Evolutionary conservation across 371 early-diverging fungal species (phyloP).

Genomic region (Lichtheimia corymbifera): DNA sequence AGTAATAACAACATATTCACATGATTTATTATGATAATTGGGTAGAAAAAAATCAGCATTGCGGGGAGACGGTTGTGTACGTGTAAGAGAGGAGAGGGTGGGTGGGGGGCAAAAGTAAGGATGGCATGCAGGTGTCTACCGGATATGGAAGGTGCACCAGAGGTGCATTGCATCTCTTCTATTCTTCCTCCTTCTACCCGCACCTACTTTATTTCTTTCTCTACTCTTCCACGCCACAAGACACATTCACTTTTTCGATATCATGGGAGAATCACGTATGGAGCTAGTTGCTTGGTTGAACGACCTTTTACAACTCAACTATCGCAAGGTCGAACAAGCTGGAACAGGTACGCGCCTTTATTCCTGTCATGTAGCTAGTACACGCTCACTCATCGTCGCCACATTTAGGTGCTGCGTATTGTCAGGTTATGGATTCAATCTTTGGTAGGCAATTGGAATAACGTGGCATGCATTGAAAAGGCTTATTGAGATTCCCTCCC

Average conservation of each 20-base stretch:
- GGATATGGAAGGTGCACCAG: too few relatives aligned
- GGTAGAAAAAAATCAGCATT: too few relatives aligned
- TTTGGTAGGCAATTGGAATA: conserved; percentile 51
- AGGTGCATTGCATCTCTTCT: too few relatives aligned
- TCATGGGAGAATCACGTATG: conserved; percentile 81
- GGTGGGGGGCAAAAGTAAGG: too few relatives aligned
- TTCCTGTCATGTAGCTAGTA: not conserved
- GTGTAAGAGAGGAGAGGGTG: too few relatives aligned
- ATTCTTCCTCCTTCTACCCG: not conserved
- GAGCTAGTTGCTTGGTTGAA: conserved; percentile 94
- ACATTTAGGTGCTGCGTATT: conserved; percentile 77
- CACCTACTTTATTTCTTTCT: not conserved
- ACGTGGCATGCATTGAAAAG: not conserved
- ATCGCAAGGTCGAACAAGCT: conserved; percentile 92
- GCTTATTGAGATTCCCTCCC: not conserved
- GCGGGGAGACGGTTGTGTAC: too few relatives aligned
- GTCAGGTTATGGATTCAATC: conserved; percentile 93
- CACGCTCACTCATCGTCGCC: not conserved
- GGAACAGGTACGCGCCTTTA: conserved; percentile 75
- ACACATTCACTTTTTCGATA: not conserved
- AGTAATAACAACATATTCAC: too few relatives aligned
- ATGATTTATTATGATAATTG: too few relatives aligned
- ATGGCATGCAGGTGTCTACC: too few relatives aligned
- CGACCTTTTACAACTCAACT: conserved; percentile 81
- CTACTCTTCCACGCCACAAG: not conserved